Conservation (phyloP, 1,284 basidiomycete genomes). For the Marasmius tenuissimus region DNA sequence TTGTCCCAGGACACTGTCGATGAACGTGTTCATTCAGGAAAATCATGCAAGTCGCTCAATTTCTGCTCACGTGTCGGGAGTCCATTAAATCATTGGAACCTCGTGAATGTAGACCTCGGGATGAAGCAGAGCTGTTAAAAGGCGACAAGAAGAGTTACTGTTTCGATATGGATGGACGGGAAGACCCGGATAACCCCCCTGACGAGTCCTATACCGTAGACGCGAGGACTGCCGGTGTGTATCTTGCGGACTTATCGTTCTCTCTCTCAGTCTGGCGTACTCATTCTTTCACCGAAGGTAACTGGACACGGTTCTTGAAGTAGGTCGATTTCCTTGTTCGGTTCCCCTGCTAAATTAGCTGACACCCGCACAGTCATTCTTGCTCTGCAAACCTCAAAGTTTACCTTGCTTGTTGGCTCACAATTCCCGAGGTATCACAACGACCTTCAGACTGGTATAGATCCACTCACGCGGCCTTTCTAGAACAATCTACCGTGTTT, state of each 20-base stretch:
- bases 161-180: conserved; percentile 57
- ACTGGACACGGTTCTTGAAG: conserved; percentile 76
- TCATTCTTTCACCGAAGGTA: conserved; percentile 40
- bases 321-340: conserved; percentile 27
- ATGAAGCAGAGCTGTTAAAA: conserved; percentile 32
- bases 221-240: conserved; percentile 44
- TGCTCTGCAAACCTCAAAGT: conserved; percentile 59
- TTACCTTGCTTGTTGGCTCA: conserved; percentile 60
- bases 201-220: conserved; percentile 46
- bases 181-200: conserved; percentile 24
- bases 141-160: conserved; percentile 37
- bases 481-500: conserved; percentile 62
- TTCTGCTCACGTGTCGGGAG: no score
- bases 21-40: conserved; percentile 19
- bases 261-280: conserved; percentile 3
- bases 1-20: not conserved
- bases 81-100: no score
- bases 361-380: conserved; percentile 49
- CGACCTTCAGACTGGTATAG: not conserved
- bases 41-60: conserved; percentile 28
- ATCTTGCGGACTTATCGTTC: not conserved
- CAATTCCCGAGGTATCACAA: conserved; percentile 48
- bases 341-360: not conserved
- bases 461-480: not conserved
- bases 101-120: conserved; percentile 32